Evolutionary conservation across 371 early-diverging fungal genomes (phyloP).

Genomic region (Mucor velutinosus): DNA sequence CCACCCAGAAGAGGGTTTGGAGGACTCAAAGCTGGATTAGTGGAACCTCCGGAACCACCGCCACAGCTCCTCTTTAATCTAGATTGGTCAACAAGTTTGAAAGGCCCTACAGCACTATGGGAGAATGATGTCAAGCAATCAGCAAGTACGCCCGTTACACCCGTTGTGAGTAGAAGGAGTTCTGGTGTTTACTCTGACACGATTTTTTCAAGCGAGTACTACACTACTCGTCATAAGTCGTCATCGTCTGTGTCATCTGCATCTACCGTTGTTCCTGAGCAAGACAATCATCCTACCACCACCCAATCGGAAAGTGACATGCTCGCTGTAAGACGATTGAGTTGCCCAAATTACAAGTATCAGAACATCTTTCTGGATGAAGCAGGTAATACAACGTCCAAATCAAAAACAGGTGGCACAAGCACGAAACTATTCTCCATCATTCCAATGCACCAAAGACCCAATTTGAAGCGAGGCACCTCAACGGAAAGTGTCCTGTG

Average conservation of each 20-base stretch:
- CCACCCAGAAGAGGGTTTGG: constrained; percentile 11
- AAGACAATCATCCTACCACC: background rate
- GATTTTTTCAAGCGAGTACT: background rate
- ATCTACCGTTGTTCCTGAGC: background rate
- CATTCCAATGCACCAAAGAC: constrained; percentile 2
- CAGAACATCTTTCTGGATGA: background rate
- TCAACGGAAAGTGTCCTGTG: background rate
- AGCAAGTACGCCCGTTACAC: constrained; percentile 9
- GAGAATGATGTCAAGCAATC: constrained; percentile 7
- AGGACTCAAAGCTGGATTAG: constrained; percentile 14
- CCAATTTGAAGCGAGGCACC: background rate
- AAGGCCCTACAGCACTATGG: background rate
- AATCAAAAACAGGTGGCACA: background rate
- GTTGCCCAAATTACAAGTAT: background rate
- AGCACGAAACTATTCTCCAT: background rate
- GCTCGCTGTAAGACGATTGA: background rate
- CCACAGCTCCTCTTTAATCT: constrained; percentile 23
- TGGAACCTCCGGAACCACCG: constrained; percentile 29
- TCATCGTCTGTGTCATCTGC: background rate
- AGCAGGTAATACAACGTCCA: background rate
- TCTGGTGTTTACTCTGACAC: background rate
- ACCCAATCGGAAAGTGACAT: background rate
- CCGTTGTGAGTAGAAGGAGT: background rate
- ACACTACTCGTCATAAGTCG: background rate
- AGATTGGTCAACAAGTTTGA: constrained; percentile 14